Conservation (phyloP, 1,284 basidiomycete genomes). For the Trichosporon faecale region DNA sequence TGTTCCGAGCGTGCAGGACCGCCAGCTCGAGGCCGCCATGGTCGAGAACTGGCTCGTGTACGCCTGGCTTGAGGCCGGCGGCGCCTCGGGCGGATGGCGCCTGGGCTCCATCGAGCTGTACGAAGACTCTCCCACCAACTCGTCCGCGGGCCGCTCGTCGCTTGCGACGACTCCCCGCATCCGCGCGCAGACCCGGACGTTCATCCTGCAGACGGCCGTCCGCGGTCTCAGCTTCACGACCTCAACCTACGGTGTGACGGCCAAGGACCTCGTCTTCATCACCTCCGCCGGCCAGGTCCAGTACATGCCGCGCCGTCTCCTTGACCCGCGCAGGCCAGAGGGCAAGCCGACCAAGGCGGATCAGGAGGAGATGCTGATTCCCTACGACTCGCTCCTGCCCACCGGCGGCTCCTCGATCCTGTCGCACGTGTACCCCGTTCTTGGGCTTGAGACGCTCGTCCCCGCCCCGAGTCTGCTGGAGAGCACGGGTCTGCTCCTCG, state of each 20-base stretch:
- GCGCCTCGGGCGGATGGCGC: conserved; percentile 62
- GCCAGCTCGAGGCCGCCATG: conserved; percentile 62
- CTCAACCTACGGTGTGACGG: conserved; percentile 82
- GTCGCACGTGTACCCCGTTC: conserved; percentile 56
- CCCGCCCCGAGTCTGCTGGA: conserved; percentile 83
- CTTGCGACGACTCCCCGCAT: conserved; percentile 59
- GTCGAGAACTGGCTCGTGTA: conserved; percentile 94
- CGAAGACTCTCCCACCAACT: conserved; percentile 68
- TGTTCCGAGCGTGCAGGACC: conserved; percentile 45
- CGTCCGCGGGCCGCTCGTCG: conserved; percentile 66
- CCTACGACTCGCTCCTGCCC: conserved; percentile 77
- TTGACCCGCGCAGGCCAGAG: conserved; percentile 81
- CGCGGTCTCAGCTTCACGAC: conserved; percentile 69
- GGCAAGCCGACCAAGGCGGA: conserved; percentile 74
- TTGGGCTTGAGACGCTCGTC: conserved; percentile 63
- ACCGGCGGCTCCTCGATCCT: background rate
- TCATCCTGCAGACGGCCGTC: conserved; percentile 66
- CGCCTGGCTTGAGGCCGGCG: conserved; percentile 55
- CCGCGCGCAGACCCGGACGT: conserved; percentile 66
- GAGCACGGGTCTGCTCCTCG: conserved; percentile 84
- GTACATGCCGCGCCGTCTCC: conserved; percentile 66
- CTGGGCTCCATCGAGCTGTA: conserved; percentile 82
- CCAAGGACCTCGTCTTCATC: conserved; percentile 80
- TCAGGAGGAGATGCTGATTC: conserved; percentile 77
- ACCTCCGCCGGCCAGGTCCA: conserved; percentile 72